These are phyloP conservation scores for Rhododendron henanense DNA, from an alignment of 148 eudicot species.

Conservation along the genomic window DNA sequence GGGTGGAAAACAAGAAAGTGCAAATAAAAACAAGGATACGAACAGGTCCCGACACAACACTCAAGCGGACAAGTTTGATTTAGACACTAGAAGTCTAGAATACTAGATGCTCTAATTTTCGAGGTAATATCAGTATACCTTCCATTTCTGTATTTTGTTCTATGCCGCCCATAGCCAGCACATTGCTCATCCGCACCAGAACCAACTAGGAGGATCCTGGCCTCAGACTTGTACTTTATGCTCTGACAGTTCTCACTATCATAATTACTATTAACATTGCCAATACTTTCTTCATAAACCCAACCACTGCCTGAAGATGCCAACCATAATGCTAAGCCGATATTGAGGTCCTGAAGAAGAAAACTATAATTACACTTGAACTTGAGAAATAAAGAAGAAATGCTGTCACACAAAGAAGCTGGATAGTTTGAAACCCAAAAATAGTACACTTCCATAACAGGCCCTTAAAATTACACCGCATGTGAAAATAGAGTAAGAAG, in stretches of 20 bases:
- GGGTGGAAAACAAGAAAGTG: not conserved
- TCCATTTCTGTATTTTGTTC: slow-evolving; percentile 70
- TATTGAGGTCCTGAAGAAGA: slow-evolving; percentile 76
- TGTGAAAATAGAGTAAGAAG: not conserved
- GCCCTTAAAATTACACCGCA: not conserved
- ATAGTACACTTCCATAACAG: not conserved
- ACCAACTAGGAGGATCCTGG: slow-evolving; percentile 86
- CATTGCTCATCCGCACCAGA: slow-evolving; percentile 99
- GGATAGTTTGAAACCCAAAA: not conserved
- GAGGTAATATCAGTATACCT: slow-evolving; percentile 35
- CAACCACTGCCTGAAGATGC: slow-evolving; percentile 91
- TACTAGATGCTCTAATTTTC: not conserved
- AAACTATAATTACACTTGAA: not conserved
- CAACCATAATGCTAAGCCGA: slow-evolving; percentile 91
- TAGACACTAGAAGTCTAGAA: not conserved
- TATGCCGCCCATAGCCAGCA: slow-evolving; percentile 96
- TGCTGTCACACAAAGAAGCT: not conserved
- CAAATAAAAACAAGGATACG: not conserved
- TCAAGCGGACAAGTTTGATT: not conserved
- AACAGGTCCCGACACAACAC: not conserved
- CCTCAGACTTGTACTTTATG: slow-evolving; percentile 61
- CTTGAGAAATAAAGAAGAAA: not conserved
- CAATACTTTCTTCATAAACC: slow-evolving; percentile 45
- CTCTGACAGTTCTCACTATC: slow-evolving; percentile 22
- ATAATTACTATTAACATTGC: slow-evolving; percentile 11